Evolutionary conservation across 306 rosid species (phyloP), one percentile per base, ranked within the genome.

Genomic region (Gastrolobium bilobum): DNA sequence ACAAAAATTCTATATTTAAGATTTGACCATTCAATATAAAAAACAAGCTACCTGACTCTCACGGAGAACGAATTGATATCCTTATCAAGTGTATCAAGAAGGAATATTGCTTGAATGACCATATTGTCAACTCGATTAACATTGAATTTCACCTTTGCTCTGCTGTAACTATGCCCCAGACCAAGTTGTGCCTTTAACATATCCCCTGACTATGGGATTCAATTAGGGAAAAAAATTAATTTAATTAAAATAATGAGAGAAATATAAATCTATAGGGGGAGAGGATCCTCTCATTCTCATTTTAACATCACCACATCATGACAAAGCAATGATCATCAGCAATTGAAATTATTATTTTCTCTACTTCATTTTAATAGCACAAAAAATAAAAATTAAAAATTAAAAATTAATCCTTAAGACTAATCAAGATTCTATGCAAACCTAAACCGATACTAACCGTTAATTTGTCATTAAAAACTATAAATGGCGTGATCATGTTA

Each of bases 61-160:
- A 91, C 91, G 29, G 97, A 85, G 79, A 93, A 91, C 13, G 98
- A 88, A 57, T 91, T 93, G 15, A 91, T 54, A 82, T 93, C 98
- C 84, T 93, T 93, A 76, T 93, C 97, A 10, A 93, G 91, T 13
- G 97, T 92, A 83, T 89, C 94, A 3, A 92, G 84, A 64, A 90
- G 96, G 81, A 91, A 91, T 57, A 93, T 93, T 7, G 96, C 96
- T 72, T 92, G 96, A 82, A 93, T 93, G 65, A 88, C 98, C 98
- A 91, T 93, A 57, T 91, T 93, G 79, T 93, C 97, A 15, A 93
- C 97, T 35, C 91, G 87, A 84, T 93, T 88, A 10, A 93, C 96
- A 86, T 93, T 91, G 74, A 89, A 93, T 79, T 93, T 93, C 70
- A 93, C 96, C 79, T 91, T 93, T 4, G 96, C 96, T 66, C 94